A percentile compares a stretch with the other conserved stretches of the same genome.
Evolutionary conservation across 2,329 filamentous ascomycete genomes (phyloP).

Genomic region (Dryadomyces quercus-mongolicae): DNA sequence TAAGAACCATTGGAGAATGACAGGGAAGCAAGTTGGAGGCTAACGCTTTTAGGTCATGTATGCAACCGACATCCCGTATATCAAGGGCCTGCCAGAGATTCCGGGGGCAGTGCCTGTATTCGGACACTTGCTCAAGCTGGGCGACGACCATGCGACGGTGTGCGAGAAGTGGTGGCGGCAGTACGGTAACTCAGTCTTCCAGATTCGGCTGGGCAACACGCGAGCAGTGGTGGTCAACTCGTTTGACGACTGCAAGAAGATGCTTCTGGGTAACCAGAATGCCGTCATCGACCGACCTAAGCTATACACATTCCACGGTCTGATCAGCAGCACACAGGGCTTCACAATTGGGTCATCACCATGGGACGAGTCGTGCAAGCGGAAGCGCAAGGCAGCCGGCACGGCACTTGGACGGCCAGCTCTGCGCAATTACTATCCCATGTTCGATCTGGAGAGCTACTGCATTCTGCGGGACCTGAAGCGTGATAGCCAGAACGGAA

Average conservation of each 20-base stretch:
- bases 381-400: conserved; percentile 63
- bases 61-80: conserved; percentile 43
- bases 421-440: conserved; percentile 67
- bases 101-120: conserved; percentile 47
- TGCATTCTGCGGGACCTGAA: conserved; percentile 62
- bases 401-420: conserved; percentile 62
- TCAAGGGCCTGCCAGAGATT: conserved; percentile 49
- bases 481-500: conserved; percentile 34
- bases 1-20: neutral
- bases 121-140: conserved; percentile 50
- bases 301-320: conserved; percentile 71
- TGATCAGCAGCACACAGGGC: conserved; percentile 64
- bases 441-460: conserved; percentile 65
- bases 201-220: conserved; percentile 56
- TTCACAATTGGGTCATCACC: conserved; percentile 77
- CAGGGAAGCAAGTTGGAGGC: neutral
- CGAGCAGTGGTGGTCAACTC: conserved; percentile 69
- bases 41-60: conserved; percentile 17
- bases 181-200: conserved; percentile 49
- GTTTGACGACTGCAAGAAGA: conserved; percentile 59
- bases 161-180: conserved; percentile 45
- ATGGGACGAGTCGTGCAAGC: conserved; percentile 73
- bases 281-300: conserved; percentile 66
- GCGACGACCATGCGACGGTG: conserved; percentile 41
- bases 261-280: conserved; percentile 72